Percentiles rank a stretch among this genome's conserved stretches.
phyloP scores from a whole-genome alignment of 1,284 basidiomycete genomes.

The Sporisorium scitamineum region DNA sequence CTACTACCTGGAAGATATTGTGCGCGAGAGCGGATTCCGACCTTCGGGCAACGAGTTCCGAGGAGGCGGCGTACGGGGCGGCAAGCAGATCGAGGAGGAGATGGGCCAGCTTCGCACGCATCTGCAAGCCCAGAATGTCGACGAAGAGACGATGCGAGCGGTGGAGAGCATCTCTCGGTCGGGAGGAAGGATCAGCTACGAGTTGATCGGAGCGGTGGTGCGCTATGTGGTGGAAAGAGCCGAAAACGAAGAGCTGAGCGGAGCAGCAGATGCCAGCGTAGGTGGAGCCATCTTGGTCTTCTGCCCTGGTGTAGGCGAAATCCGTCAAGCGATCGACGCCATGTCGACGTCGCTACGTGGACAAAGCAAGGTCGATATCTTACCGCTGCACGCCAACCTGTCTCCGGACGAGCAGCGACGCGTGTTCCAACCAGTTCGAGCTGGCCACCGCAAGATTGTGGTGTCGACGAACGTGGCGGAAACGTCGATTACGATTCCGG shows the following conservation, averaged over 20 bases:
- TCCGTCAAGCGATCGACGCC: constrained; percentile 78
- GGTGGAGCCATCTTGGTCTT: constrained; percentile 81
- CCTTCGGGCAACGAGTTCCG: constrained; percentile 64
- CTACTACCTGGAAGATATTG: constrained; percentile 66
- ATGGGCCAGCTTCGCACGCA: constrained; percentile 72
- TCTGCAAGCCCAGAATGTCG: constrained; percentile 74
- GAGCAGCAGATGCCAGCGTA: constrained; percentile 26
- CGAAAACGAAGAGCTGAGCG: constrained; percentile 73
- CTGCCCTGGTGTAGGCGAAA: constrained; percentile 77
- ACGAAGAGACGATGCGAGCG: constrained; percentile 73
- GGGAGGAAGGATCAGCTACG: constrained; percentile 78
- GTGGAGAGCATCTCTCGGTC: constrained; percentile 77
- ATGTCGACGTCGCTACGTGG: constrained; percentile 71
- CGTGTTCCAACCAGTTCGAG: constrained; percentile 77
- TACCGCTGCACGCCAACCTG: constrained; percentile 91
- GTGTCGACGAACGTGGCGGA: constrained; percentile 90
- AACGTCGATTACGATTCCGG: constrained; percentile 88
- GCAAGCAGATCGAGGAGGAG: constrained; percentile 66
- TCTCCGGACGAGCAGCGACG: constrained; percentile 84
- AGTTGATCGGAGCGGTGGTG: constrained; percentile 80
- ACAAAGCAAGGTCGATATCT: constrained; percentile 74
- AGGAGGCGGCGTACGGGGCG: constrained; percentile 50
- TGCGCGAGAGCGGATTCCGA: constrained; percentile 46
- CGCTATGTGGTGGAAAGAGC: constrained; percentile 76
- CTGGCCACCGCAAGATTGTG: constrained; percentile 81